phyloP scores from a whole-genome alignment of 2,329 filamentous ascomycete species.

The Albophoma yamanashiensis region DNA sequence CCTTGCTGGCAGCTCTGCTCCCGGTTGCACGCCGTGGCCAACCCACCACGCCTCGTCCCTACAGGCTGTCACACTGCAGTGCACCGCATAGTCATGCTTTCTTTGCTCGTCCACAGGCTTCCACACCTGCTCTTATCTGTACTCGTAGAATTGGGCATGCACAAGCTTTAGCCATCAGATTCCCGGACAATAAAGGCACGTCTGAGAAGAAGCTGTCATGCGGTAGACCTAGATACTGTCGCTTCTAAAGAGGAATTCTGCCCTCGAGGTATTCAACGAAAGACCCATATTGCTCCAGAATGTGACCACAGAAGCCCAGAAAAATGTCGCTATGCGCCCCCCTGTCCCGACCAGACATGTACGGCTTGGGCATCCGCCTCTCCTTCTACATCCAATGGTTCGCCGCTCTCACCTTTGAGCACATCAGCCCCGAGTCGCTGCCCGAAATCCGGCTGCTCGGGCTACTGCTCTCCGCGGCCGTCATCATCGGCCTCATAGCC shows the following conservation, averaged over 20 bases:
- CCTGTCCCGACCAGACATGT: conserved; percentile 1
- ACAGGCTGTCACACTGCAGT: not conserved
- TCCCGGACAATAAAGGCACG: not conserved
- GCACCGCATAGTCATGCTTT: not conserved
- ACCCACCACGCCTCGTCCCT: not conserved
- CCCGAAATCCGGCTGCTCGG: conserved; percentile 19
- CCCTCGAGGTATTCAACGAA: too few species aligned
- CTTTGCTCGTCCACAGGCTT: not conserved
- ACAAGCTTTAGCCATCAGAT: not conserved
- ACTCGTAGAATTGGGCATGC: not conserved
- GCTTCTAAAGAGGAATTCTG: too few species aligned
- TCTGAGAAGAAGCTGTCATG: not conserved
- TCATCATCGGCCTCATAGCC: conserved; percentile 17
- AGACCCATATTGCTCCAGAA: not conserved
- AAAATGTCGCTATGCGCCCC: not conserved
- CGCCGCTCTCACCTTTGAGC: conserved; percentile 18
- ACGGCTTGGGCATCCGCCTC: conserved; percentile 3
- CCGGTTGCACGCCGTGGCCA: not conserved
- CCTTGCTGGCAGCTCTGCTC: not conserved
- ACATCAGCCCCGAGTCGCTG: conserved; percentile 16
- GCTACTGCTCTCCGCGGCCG: conserved; percentile 17
- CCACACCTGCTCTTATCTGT: not conserved
- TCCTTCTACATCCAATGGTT: conserved; percentile 19
- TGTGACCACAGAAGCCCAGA: not conserved
- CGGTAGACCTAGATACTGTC: too few species aligned